Conservation (phyloP, 148 eudicot genomes). For the Euryodendron excelsum region DNA sequence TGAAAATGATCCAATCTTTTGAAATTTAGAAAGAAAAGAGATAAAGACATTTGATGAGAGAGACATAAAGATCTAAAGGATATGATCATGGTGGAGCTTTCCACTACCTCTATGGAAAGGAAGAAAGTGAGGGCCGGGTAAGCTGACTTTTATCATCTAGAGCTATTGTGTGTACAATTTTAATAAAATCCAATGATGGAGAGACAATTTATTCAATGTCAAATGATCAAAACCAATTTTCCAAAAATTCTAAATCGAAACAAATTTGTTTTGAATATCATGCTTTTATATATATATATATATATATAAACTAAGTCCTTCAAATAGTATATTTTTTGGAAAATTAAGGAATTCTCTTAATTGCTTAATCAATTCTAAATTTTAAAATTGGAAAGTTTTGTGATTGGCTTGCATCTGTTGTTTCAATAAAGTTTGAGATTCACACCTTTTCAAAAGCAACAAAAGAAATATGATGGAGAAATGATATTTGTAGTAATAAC, state of each 20-base stretch:
- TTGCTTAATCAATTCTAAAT: too few species aligned
- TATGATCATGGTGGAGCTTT: conserved; percentile 4
- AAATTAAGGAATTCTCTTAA: too few species aligned
- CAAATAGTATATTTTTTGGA: too few species aligned
- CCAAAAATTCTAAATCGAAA: too few species aligned
- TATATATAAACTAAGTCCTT: too few species aligned
- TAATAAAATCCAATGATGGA: not conserved
- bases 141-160: not conserved
- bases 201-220: too few species aligned
- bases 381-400: not conserved
- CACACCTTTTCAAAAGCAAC: conserved; percentile 4
- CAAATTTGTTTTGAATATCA: too few species aligned
- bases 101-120: not conserved
- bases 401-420: not conserved
- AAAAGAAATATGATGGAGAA: not conserved
- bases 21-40: conserved; percentile 6
- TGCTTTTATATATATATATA: too few species aligned
- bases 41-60: not conserved
- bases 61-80: conserved; percentile 2
- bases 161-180: not conserved
- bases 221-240: too few species aligned
- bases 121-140: not conserved
- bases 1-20: conserved; percentile 6
- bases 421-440: not conserved
- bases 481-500: not conserved